phyloP scores from a whole-genome alignment of 257 asterid genomes.

The Verbena officinalis region DNA sequence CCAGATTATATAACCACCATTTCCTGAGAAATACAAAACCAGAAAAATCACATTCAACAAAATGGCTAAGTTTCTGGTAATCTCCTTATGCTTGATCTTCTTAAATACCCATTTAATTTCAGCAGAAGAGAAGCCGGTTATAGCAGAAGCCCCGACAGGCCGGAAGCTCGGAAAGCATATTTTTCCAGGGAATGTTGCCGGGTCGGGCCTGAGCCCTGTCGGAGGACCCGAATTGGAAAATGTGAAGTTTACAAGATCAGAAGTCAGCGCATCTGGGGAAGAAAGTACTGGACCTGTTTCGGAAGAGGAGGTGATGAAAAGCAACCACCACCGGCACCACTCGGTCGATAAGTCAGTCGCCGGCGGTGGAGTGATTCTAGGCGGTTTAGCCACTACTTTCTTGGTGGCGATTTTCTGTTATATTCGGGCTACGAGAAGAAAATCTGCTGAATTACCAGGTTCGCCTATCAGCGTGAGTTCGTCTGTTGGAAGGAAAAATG shows the following conservation, averaged over 20 bases:
- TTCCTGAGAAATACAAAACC: neutral
- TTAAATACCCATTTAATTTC: neutral
- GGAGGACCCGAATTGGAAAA: constrained; percentile 23
- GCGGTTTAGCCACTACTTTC: constrained; percentile 45
- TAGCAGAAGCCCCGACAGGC: constrained; percentile 11
- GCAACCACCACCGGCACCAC: constrained; percentile 28
- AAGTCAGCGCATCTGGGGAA: constrained; percentile 34
- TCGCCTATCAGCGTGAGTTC: constrained; percentile 30
- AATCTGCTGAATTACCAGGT: constrained; percentile 26
- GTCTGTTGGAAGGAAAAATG: neutral
- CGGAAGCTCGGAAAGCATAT: constrained; percentile 33
- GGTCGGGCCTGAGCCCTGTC: constrained; percentile 19
- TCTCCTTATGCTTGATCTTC: constrained; percentile 19
- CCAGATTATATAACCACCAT: neutral
- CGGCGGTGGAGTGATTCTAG: constrained; percentile 50
- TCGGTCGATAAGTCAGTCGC: constrained; percentile 41
- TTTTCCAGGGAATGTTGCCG: neutral
- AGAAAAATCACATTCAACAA: constrained; percentile 9
- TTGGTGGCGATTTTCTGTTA: constrained; percentile 60
- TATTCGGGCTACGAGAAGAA: constrained; percentile 66
- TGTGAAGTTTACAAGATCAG: neutral
- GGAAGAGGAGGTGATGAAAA: constrained; percentile 27
- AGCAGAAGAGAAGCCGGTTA: constrained; percentile 9
- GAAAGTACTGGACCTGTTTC: constrained; percentile 17
- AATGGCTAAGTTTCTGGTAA: constrained; percentile 24